Evolutionary conservation across 208 protist species (phyloP).

Genomic region (Leishmania tropica): DNA sequence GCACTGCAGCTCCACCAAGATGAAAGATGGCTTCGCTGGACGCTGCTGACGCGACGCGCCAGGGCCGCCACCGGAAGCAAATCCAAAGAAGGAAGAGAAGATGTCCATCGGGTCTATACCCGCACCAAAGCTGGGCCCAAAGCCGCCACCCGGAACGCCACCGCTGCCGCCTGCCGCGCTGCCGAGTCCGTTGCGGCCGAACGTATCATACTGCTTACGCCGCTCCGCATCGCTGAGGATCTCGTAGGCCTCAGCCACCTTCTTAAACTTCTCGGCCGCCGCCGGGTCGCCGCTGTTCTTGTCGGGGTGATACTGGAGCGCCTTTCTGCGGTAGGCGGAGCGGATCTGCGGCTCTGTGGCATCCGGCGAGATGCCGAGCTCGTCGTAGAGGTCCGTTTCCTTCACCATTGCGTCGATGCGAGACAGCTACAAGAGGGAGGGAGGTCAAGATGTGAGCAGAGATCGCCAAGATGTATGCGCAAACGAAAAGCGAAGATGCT

Average conservation of each 20-base stretch:
- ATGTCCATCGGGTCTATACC: conserved; percentile 84
- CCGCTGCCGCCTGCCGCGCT: conserved; percentile 43
- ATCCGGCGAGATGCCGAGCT: conserved; percentile 67
- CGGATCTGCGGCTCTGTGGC: conserved; percentile 82
- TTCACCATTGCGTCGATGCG: conserved; percentile 52
- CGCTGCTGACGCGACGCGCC: conserved; percentile 48
- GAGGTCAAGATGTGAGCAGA: not conserved
- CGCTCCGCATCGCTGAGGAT: conserved; percentile 92
- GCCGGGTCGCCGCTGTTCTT: conserved; percentile 81
- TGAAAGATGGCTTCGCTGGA: conserved; percentile 86
- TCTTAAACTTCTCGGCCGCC: conserved; percentile 76
- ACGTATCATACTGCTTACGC: conserved; percentile 93
- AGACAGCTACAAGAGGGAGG: not conserved
- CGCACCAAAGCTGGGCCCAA: conserved; percentile 68
- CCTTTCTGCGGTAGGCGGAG: conserved; percentile 85
- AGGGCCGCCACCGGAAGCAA: conserved; percentile 57
- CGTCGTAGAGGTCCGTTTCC: conserved; percentile 83
- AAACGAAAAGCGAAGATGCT: no score
- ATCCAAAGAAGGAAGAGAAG: conserved; percentile 84
- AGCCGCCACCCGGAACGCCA: not conserved
- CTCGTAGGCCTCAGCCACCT: conserved; percentile 95
- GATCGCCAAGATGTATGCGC: not conserved
- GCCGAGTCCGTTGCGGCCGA: conserved; percentile 88
- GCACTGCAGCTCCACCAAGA: conserved; percentile 90
- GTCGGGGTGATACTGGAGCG: conserved; percentile 91